Evolutionary conservation across 1,284 basidiomycete species (phyloP).

Genomic region (Ganoderma resinaceum): DNA sequence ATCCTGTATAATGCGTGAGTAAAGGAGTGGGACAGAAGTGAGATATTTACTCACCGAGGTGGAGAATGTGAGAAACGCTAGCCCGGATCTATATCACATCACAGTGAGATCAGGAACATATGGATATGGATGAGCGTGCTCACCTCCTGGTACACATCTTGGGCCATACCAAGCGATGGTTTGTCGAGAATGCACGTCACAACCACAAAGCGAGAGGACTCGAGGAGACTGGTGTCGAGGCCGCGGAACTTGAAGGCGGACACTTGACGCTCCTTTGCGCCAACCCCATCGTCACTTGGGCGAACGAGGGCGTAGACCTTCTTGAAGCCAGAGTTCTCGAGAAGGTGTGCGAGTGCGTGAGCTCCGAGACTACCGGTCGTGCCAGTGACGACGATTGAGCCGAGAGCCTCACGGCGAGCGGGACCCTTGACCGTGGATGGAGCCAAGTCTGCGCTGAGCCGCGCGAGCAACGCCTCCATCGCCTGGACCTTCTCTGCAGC

Average conservation of each 20-base stretch:
- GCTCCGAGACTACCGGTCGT: not conserved
- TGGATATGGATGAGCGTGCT: not conserved
- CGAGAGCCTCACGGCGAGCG: not conserved
- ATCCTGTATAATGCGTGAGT: not conserved
- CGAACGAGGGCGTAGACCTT: slow-evolving; percentile 3
- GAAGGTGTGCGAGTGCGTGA: slow-evolving; percentile 5
- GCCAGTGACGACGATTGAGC: not conserved
- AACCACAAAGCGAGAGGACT: not conserved
- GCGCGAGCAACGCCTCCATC: not conserved
- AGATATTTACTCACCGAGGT: not conserved
- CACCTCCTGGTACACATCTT: not conserved
- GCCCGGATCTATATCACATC: not conserved
- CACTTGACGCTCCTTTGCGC: not conserved
- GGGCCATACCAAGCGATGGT: not conserved
- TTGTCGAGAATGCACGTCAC: not conserved
- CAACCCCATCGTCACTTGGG: not conserved
- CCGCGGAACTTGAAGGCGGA: not conserved
- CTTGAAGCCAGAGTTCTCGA: not conserved
- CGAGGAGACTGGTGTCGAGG: not conserved
- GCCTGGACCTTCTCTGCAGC: not conserved
- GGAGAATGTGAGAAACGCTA: not conserved
- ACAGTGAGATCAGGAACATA: not conserved
- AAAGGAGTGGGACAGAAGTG: not conserved
- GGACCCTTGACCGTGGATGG: not conserved
- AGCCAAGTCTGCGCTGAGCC: not conserved